Percentiles rank a stretch among this genome's conserved stretches.
These are phyloP conservation scores for Cutaneotrichosporon dermatis DNA, from an alignment of 1,284 basidiomycete species.

Conservation along the genomic window DNA sequence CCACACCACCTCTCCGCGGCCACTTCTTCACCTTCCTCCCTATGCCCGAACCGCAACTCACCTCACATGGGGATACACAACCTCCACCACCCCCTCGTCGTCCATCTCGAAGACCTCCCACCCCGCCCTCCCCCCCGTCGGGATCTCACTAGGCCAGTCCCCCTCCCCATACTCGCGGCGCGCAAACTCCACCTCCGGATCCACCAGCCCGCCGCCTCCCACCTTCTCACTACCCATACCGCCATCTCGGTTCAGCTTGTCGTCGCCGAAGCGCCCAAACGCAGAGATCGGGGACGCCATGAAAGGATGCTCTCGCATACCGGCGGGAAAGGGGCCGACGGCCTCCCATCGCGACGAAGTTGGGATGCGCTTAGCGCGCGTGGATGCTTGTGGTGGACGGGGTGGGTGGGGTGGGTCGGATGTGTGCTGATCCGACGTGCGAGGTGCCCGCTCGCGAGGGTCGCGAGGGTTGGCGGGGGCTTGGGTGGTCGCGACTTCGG, in stretches of 20 bases:
- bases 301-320: constrained; percentile 46
- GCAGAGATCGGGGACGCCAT: constrained; percentile 34
- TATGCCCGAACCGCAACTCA: neutral
- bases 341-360: constrained; percentile 16
- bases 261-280: constrained; percentile 12
- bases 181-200: constrained; percentile 37
- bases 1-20: too few species aligned
- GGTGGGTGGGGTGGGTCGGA: too few species aligned
- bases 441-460: too few species aligned
- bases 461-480: too few species aligned
- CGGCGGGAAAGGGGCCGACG: constrained; percentile 41
- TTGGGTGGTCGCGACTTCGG: too few species aligned
- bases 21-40: too few species aligned
- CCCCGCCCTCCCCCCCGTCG: constrained; percentile 28
- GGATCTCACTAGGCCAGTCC: constrained; percentile 37
- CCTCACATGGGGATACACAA: constrained; percentile 30
- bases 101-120: constrained; percentile 31
- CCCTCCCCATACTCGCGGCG: constrained; percentile 17
- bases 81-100: constrained; percentile 30
- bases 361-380: too few species aligned
- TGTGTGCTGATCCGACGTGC: too few species aligned
- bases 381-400: too few species aligned
- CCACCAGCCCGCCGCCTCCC: too few species aligned
- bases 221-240: too few species aligned
- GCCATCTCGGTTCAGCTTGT: too few species aligned